These are phyloP conservation scores for Erodium moschatum DNA, from an alignment of 441 rosid species.

Conservation along the genomic window DNA sequence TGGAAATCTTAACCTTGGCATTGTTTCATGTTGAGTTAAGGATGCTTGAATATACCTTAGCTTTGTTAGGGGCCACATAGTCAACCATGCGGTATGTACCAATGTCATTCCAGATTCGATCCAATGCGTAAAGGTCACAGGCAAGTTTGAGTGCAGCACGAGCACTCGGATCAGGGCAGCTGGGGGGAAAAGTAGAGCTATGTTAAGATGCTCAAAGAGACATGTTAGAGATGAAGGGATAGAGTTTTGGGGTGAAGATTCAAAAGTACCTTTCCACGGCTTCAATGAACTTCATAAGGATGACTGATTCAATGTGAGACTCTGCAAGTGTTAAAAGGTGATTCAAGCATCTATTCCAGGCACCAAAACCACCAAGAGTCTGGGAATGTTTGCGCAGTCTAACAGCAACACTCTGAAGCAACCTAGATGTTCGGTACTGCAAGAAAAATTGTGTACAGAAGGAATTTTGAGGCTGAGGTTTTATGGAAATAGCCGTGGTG, in stretches of 20 bases:
- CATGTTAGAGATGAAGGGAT: not conserved
- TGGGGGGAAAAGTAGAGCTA: constrained; percentile 21
- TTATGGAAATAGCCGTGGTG: not conserved
- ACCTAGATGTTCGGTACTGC: constrained; percentile 92
- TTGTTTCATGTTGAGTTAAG: not conserved
- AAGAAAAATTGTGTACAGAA: constrained; percentile 8
- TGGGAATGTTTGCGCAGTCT: constrained; percentile 72
- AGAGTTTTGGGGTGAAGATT: not conserved
- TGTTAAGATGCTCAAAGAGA: constrained; percentile 17
- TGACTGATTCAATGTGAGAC: constrained; percentile 87
- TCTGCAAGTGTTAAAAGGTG: constrained; percentile 95
- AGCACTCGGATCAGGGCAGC: constrained; percentile 70
- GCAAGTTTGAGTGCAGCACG: constrained; percentile 72
- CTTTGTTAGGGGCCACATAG: constrained; percentile 50
- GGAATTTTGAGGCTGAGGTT: not conserved
- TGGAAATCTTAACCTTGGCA: not conserved
- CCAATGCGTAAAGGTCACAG: constrained; percentile 90
- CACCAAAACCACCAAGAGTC: constrained; percentile 78
- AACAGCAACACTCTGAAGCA: constrained; percentile 75
- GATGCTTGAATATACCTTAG: constrained; percentile 53
- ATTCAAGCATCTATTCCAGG: constrained; percentile 98
- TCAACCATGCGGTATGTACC: constrained; percentile 11
- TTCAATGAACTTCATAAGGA: constrained; percentile 82
- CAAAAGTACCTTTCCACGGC: constrained; percentile 61
- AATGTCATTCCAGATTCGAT: constrained; percentile 49